Conservation (phyloP, 345 rosid species). For the Ricinus communis region DNA sequence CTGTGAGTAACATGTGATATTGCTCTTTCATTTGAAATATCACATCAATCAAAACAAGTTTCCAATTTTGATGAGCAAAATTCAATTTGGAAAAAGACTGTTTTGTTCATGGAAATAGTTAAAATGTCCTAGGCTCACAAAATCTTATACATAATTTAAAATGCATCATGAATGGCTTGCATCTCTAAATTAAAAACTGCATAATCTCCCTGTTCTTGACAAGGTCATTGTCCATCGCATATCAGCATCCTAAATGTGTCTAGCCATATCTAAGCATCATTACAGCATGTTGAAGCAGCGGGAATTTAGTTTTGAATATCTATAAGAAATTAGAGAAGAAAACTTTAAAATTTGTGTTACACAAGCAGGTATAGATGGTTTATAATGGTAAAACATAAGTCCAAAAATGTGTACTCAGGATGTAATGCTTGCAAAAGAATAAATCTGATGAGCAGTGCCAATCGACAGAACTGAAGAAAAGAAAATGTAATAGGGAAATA, state of each 20-base stretch:
- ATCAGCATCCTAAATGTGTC: background rate
- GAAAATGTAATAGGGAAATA: no score
- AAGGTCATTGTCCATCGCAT: background rate
- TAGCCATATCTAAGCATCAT: background rate
- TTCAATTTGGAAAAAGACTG: background rate
- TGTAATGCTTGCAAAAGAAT: no score
- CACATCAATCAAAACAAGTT: background rate
- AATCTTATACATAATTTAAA: background rate
- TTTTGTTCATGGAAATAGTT: background rate
- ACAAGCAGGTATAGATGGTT: no score
- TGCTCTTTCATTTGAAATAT: background rate
- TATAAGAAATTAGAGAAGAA: no score
- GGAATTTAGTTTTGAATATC: background rate
- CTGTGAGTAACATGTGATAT: background rate
- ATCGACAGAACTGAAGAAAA: no score
- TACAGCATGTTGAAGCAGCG: background rate
- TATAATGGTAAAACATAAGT: no score
- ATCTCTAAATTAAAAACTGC: background rate
- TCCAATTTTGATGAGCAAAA: background rate
- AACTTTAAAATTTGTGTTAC: no score
- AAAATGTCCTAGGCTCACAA: background rate
- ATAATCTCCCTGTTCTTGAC: background rate
- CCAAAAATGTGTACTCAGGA: no score
- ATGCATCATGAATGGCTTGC: background rate
- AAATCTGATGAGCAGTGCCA: no score